phyloP scores from a whole-genome alignment of 148 eudicot species.

The Rheum nobile region DNA sequence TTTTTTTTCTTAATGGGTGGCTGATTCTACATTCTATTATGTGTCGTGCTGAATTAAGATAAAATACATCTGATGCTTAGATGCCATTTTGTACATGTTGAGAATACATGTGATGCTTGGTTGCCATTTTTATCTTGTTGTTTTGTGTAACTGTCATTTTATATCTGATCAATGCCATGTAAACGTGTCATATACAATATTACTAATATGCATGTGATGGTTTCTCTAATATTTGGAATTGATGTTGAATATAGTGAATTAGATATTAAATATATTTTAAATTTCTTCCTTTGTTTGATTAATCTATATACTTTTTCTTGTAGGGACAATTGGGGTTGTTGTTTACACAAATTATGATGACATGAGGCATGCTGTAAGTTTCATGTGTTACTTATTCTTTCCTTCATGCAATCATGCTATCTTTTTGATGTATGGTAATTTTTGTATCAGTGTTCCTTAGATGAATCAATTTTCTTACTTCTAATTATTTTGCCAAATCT shows the following conservation, averaged over 20 bases:
- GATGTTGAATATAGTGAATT: neutral
- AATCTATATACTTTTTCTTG: neutral
- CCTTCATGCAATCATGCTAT: too few relatives aligned
- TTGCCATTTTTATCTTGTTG: too few relatives aligned
- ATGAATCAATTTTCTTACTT: neutral
- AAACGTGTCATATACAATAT: too few relatives aligned
- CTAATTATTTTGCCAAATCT: neutral
- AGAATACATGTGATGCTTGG: too few relatives aligned
- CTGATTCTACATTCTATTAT: neutral
- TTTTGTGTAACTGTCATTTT: too few relatives aligned
- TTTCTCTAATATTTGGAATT: neutral
- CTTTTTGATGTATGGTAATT: too few relatives aligned
- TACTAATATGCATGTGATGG: too few relatives aligned
- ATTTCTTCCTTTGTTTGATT: neutral
- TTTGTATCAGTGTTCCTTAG: neutral
- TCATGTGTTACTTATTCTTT: neutral
- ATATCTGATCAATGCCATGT: too few relatives aligned
- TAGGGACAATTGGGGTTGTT: constrained; percentile 29
- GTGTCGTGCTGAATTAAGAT: neutral
- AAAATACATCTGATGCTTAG: too few relatives aligned
- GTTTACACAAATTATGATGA: constrained; percentile 32
- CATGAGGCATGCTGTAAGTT: constrained; percentile 37
- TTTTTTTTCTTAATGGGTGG: neutral
- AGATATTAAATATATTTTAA: neutral
- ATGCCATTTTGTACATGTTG: too few relatives aligned